Base-by-base conservation (phyloP, 345 rosid genomes). In the Psidium friedrichsthalianum region DNA sequence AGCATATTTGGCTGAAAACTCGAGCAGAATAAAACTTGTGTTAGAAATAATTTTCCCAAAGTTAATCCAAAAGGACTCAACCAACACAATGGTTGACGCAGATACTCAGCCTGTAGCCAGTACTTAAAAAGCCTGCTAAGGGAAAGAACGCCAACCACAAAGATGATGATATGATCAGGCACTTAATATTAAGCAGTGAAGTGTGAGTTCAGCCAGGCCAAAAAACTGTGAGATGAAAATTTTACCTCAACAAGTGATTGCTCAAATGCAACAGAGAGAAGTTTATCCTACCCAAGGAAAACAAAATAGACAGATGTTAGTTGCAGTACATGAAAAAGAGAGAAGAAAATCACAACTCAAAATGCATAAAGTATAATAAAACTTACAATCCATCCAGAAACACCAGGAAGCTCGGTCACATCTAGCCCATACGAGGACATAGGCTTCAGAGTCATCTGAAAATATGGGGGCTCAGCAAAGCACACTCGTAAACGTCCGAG, bases 301-400 rank as follows among this genome's bases (percentile, higher is more conserved):
- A 80, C 54, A 89, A 22, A 44, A 76, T 27, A 55, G 16, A 21
- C 27, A 56, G 40, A 52, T 24, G n/a, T 69, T 54, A 55, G 64
- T 51, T 11, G n/a, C 54, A 6, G 53, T 54, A 78, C 55, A 40
- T 15, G 24, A 51, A 61, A 69, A 24, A n/a, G 53, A 64, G 58
- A 20, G 56, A 86, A 16, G 83, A 81, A 82, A 44, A 88, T n/a
- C 69, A 54, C 11, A 25, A 78, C 42, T 74, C 52, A 80, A 61
- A 84, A 74, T 52, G 83, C 24, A 74, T 85, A 51, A 54, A 42
- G 80, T 3, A 49, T 42, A 40, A 61, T 80, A 25, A 14, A 85
- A 94, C 96, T 92, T 90, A 97, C 99, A n/a, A 97, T 95, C 99
- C 99, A 97, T 86, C 98, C 99, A 82, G 98, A 98, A 84, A 97